Conservation (phyloP, 2,329 filamentous ascomycete genomes). For the Chrysosphaeria jannelii region DNA sequence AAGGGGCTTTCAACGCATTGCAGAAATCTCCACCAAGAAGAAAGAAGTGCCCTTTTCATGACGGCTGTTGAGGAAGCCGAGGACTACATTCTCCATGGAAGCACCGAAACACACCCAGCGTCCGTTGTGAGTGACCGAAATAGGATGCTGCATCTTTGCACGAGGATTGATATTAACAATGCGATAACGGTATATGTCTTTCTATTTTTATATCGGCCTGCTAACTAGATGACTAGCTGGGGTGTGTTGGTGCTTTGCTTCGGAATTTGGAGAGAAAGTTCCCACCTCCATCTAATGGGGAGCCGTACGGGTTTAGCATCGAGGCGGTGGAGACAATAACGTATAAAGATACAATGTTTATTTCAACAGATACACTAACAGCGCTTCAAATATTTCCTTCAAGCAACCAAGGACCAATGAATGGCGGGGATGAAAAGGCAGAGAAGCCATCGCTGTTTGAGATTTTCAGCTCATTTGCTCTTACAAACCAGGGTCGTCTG, state of each 20-base stretch:
- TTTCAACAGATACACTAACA: slow-evolving; percentile 50
- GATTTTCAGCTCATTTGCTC: slow-evolving; percentile 43
- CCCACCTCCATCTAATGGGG: not conserved
- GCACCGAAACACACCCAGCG: slow-evolving; percentile 11
- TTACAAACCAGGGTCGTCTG: slow-evolving; percentile 49
- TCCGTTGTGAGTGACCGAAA: slow-evolving; percentile 24
- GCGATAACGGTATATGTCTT: slow-evolving; percentile 24
- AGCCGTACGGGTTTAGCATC: slow-evolving; percentile 28
- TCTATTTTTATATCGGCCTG: not conserved
- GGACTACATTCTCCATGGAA: slow-evolving; percentile 5
- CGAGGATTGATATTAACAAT: slow-evolving; percentile 46
- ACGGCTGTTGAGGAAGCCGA: slow-evolving; percentile 8
- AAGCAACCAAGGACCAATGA: too few relatives aligned
- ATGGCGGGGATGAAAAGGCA: too few relatives aligned
- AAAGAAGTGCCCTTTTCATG: slow-evolving; percentile 27
- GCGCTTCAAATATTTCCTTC: slow-evolving; percentile 65
- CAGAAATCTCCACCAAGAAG: slow-evolving; percentile 15
- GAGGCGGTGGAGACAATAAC: slow-evolving; percentile 44
- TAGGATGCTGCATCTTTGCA: slow-evolving; percentile 34
- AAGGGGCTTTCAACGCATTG: slow-evolving; percentile 31
- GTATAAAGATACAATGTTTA: slow-evolving; percentile 35
- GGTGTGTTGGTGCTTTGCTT: slow-evolving; percentile 71
- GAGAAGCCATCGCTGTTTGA: slow-evolving; percentile 58
- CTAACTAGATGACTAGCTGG: slow-evolving; percentile 16
- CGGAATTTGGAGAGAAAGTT: slow-evolving; percentile 35